Evolutionary conservation across 176 grass and related monocot species (phyloP).

Genomic region (Musa itinerans): DNA sequence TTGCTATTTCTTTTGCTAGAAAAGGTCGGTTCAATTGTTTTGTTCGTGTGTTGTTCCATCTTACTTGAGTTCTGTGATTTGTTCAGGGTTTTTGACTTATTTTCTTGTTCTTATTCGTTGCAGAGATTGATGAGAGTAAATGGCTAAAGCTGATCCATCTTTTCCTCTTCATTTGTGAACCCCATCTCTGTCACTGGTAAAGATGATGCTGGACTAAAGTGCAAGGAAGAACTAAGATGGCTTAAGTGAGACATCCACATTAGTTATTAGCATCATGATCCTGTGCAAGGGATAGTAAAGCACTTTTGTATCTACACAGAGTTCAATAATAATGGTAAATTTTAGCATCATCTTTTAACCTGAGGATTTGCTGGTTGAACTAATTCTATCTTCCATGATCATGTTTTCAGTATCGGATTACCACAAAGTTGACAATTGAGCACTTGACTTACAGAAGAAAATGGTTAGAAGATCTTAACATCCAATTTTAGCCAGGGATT

Average conservation of each 20-base stretch:
- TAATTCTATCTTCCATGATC: background rate
- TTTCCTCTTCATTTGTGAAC: slow-evolving; percentile 5
- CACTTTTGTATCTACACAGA: background rate
- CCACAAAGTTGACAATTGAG: background rate
- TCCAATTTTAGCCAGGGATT: background rate
- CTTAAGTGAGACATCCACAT: background rate
- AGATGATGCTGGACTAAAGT: background rate
- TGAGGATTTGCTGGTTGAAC: background rate
- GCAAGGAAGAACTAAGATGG: background rate
- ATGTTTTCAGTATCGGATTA: background rate
- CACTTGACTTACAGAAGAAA: background rate
- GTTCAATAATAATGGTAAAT: background rate
- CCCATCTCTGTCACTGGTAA: background rate
- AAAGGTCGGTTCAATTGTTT: background rate
- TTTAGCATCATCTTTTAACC: background rate
- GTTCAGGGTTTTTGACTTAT: background rate
- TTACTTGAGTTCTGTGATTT: background rate
- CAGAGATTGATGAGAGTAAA: slow-evolving; percentile 9
- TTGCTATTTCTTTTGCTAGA: too few relatives aligned
- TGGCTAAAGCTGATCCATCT: slow-evolving; percentile 13
- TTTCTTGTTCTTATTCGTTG: background rate
- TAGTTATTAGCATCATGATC: background rate
- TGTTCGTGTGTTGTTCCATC: background rate
- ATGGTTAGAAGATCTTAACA: background rate
- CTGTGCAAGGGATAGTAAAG: background rate